Conservation (phyloP, 805 yeast genomes). For the Dipodascus albidus region DNA sequence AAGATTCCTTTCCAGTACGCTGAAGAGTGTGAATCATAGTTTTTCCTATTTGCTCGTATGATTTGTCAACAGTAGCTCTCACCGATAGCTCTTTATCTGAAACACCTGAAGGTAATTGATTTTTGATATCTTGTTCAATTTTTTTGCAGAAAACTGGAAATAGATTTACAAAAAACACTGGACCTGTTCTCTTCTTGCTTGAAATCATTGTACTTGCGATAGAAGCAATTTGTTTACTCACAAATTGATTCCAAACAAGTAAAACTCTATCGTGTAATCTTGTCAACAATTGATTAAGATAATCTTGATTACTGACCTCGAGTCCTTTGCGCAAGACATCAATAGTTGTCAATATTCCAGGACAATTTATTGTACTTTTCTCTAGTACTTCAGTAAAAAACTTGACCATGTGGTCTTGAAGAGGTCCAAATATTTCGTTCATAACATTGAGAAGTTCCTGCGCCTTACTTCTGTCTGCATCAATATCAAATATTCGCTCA, state of each 20-base stretch:
- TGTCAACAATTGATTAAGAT: constrained; percentile 37
- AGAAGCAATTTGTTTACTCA: constrained; percentile 39
- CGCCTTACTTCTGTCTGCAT: constrained; percentile 37
- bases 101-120: constrained; percentile 1
- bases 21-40: constrained; percentile 24
- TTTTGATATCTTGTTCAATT: constrained; percentile 25
- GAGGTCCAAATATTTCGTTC: constrained; percentile 34
- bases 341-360: constrained; percentile 32
- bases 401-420: constrained; percentile 21
- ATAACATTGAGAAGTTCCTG: constrained; percentile 36
- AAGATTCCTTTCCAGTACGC: constrained; percentile 18
- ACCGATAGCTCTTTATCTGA: constrained; percentile 4
- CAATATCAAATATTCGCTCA: constrained; percentile 27
- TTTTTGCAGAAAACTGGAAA: constrained; percentile 36
- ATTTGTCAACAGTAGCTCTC: constrained; percentile 16
- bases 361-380: constrained; percentile 31
- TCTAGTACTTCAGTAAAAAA: constrained; percentile 28
- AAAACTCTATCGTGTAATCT: constrained; percentile 41
- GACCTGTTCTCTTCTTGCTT: constrained; percentile 30
- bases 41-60: constrained; percentile 23
- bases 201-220: constrained; percentile 30
- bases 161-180: constrained; percentile 35
- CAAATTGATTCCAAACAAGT: constrained; percentile 46
- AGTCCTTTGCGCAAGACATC: constrained; percentile 30
- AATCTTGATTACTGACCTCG: constrained; percentile 54